Evolutionary conservation across 2,329 filamentous ascomycete genomes (phyloP), one percentile per base, ranked within the genome.

Genomic region (Geosmithia putterillii): DNA sequence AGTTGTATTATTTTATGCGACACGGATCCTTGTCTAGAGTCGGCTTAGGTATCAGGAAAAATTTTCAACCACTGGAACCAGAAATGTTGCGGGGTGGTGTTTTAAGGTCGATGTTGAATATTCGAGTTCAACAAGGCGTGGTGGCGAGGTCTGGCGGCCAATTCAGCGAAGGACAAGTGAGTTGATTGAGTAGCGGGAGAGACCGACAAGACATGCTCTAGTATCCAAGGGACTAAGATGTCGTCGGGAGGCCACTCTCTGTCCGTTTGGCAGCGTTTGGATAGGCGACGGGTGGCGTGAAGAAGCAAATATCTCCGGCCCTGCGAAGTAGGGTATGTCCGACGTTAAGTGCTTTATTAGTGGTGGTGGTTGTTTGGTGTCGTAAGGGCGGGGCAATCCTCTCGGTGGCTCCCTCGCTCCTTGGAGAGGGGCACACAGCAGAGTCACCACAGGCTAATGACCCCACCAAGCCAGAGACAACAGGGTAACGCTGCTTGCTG

Each of bases 61-160:
- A n/a, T 36, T n/a, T 25, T 19, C 6, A 38, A 38, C 6, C 14
- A 19, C 10, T 19, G 15, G 36, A 38, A 38, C 19, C 10, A 20
- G 35, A 6, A 36, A 36, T n/a, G 34, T 7, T 15, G 8, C 38
- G 38, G 8, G 7, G 38, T 23, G n/a, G n/a, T n/a, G n/a, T 40
- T 40, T 23, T 10, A 28, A 41, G 17, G 17, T 25, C 28, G 12
- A 18, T 32, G 3, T 41, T 22, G 22, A 28, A 14, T 6, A 22
- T 9, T 4, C 5, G 10, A 35, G 15, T 42, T 47, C 48, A 47
- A 40, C 47, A 50, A 40, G 48, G 47, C 42, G 45, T 50, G 23
- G 35, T 7, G 14, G 39, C 36, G 42, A 44, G 25, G 42, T 48
- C 44, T 32, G 45, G 53, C 53, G 54, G 52, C 54, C 45, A 56